These are phyloP conservation scores for Anthostomella pinea DNA, from an alignment of 2,329 filamentous ascomycete species.

Conservation along the genomic window DNA sequence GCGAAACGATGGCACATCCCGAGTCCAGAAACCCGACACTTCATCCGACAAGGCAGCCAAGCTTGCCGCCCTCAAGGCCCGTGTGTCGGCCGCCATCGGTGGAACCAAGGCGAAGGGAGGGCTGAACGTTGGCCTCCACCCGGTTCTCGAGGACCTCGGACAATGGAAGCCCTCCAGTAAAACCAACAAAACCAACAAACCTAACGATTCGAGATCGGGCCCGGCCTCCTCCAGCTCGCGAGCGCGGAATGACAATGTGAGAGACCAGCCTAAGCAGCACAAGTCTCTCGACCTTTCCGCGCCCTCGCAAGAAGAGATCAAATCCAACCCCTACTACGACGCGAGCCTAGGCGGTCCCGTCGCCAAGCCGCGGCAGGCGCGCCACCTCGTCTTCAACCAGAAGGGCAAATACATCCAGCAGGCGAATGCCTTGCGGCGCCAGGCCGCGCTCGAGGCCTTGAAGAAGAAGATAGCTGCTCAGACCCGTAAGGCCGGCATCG, in stretches of 20 bases:
- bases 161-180: conserved; percentile 35
- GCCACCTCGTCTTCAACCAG: conserved; percentile 84
- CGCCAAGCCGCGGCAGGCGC: conserved; percentile 64
- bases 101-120: conserved; percentile 46
- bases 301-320: conserved; percentile 31
- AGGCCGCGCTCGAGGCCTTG: conserved; percentile 88
- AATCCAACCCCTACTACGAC: conserved; percentile 78
- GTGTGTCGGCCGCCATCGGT: conserved; percentile 72
- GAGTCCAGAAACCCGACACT: conserved; percentile 55
- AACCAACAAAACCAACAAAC: no score
- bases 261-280: conserved; percentile 29
- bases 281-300: conserved; percentile 31
- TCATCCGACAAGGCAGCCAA: conserved; percentile 64
- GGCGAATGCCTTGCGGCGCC: conserved; percentile 81
- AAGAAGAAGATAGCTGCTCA: conserved; percentile 89
- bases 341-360: conserved; percentile 60
- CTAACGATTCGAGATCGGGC: conserved; percentile 40
- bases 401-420: conserved; percentile 98
- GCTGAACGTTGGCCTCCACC: conserved; percentile 63
- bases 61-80: conserved; percentile 74
- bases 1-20: conserved; percentile 51
- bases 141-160: conserved; percentile 52
- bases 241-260: conserved; percentile 16
- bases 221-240: conserved; percentile 13
- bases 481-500: conserved; percentile 85